phyloP scores from a whole-genome alignment of 1,284 basidiomycete genomes.

The Ganoderma boninense region DNA sequence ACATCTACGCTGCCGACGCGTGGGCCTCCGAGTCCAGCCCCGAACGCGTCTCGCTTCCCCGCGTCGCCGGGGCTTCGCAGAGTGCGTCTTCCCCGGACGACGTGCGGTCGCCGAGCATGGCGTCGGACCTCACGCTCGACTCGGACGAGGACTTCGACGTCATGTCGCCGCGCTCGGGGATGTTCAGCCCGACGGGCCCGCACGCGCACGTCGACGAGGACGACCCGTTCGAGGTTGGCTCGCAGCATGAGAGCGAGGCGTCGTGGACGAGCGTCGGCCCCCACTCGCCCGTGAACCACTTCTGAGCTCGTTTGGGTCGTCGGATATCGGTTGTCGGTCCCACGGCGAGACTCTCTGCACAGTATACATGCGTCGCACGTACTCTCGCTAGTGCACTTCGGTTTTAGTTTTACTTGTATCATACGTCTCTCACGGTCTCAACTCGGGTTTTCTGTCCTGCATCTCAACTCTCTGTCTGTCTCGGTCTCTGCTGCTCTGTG shows the following conservation, averaged over 20 bases:
- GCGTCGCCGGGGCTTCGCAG: slow-evolving; percentile 12
- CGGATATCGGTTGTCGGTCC: not conserved
- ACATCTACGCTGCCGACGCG: slow-evolving; percentile 32
- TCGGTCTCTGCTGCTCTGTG: not conserved
- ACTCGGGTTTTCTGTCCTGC: not conserved
- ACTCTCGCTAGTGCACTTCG: not conserved
- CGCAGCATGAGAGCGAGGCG: slow-evolving; percentile 32
- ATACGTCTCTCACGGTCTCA: not conserved
- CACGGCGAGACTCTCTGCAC: not conserved
- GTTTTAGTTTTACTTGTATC: slow-evolving; percentile 3
- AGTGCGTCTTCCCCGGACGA: slow-evolving; percentile 16
- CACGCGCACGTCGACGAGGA: slow-evolving; percentile 26
- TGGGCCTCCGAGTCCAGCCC: slow-evolving; percentile 21
- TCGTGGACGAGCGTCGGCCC: slow-evolving; percentile 42
- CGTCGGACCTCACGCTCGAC: slow-evolving; percentile 32
- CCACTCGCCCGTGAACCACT: slow-evolving; percentile 33
- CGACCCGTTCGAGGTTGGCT: slow-evolving; percentile 37
- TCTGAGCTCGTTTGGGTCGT: slow-evolving; percentile 11
- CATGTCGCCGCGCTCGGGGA: slow-evolving; percentile 39
- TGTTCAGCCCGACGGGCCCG: slow-evolving; percentile 37
- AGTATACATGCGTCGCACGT: not conserved
- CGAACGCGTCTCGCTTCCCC: slow-evolving; percentile 8
- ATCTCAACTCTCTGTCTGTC: not conserved
- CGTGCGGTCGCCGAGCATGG: slow-evolving; percentile 31
- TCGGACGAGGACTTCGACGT: slow-evolving; percentile 36